These are phyloP conservation scores for Boeremia exigua DNA, from an alignment of 2,329 filamentous ascomycete species.

Conservation along the genomic window DNA sequence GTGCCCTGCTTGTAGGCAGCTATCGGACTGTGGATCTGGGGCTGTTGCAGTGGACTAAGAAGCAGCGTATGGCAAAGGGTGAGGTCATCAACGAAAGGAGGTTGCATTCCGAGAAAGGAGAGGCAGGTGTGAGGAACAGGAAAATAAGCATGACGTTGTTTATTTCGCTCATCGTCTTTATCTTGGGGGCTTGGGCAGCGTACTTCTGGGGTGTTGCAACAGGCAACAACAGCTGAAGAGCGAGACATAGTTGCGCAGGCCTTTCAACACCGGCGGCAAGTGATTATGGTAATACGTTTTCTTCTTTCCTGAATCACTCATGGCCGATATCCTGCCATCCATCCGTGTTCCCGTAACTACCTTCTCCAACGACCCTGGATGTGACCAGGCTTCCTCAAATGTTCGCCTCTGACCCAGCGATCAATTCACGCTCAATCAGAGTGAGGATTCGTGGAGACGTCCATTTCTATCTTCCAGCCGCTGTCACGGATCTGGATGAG, in stretches of 20 bases:
- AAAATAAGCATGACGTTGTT: slow-evolving; percentile 53
- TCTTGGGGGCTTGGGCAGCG: slow-evolving; percentile 60
- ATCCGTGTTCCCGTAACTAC: too few species aligned
- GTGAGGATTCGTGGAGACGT: background rate
- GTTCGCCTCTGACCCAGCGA: background rate
- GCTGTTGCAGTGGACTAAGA: slow-evolving; percentile 64
- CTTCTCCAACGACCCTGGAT: too few species aligned
- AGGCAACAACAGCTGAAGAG: slow-evolving; percentile 46
- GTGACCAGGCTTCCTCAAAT: too few species aligned
- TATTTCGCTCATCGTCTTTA: slow-evolving; percentile 52
- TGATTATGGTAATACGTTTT: too few species aligned
- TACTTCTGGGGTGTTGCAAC: slow-evolving; percentile 68
- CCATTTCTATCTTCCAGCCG: background rate
- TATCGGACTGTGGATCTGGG: slow-evolving; percentile 53
- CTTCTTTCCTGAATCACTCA: too few species aligned
- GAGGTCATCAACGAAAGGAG: slow-evolving; percentile 54
- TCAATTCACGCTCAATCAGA: background rate
- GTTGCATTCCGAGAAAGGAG: slow-evolving; percentile 46
- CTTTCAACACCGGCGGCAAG: background rate
- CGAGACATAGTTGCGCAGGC: too few species aligned
- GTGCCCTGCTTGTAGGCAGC: slow-evolving; percentile 49
- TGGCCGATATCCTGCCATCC: too few species aligned
- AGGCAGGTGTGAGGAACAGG: slow-evolving; percentile 48
- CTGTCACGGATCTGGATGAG: background rate
- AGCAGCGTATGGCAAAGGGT: slow-evolving; percentile 57